A percentile compares a stretch with the other conserved stretches of the same genome.
Evolutionary conservation across 208 protist genomes (phyloP).

Genomic region (Crithidia brevicula): DNA sequence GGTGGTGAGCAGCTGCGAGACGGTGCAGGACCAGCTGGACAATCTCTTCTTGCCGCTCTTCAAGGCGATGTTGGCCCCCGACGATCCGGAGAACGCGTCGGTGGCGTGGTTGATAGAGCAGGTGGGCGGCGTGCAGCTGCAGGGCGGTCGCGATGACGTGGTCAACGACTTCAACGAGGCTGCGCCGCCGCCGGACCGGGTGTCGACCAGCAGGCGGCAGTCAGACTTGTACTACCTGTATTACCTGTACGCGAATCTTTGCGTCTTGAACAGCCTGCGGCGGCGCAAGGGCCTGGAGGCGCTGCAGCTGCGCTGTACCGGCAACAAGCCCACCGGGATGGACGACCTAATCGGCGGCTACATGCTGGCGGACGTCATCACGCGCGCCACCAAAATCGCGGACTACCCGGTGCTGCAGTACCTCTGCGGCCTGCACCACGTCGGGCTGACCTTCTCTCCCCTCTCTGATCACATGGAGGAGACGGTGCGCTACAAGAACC

Average conservation of each 20-base stretch:
- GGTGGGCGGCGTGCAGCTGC: slow-evolving; percentile 81
- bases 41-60: slow-evolving; percentile 98
- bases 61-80: slow-evolving; percentile 93
- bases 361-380: slow-evolving; percentile 95
- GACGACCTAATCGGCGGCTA: slow-evolving; percentile 95
- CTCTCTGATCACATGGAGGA: slow-evolving; percentile 97
- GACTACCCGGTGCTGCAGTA: slow-evolving; percentile 97
- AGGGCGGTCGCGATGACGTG: slow-evolving; percentile 67
- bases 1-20: slow-evolving; percentile 52
- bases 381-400: slow-evolving; percentile 94
- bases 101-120: slow-evolving; percentile 92
- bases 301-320: slow-evolving; percentile 93
- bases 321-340: slow-evolving; percentile 82
- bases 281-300: slow-evolving; percentile 70
- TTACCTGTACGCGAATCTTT: slow-evolving; percentile 98
- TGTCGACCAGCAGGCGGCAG: slow-evolving; percentile 84
- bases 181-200: slow-evolving; percentile 51
- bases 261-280: slow-evolving; percentile 95
- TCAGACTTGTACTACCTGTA: slow-evolving; percentile 97
- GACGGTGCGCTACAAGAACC: slow-evolving; percentile 92
- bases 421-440: slow-evolving; percentile 96
- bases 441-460: slow-evolving; percentile 97
- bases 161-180: slow-evolving; percentile 69
- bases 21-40: slow-evolving; percentile 95
- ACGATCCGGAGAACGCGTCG: slow-evolving; percentile 67